These are phyloP conservation scores for Arthrobotrys musiformis DNA, from an alignment of 2,329 filamentous ascomycete genomes.

Conservation along the genomic window DNA sequence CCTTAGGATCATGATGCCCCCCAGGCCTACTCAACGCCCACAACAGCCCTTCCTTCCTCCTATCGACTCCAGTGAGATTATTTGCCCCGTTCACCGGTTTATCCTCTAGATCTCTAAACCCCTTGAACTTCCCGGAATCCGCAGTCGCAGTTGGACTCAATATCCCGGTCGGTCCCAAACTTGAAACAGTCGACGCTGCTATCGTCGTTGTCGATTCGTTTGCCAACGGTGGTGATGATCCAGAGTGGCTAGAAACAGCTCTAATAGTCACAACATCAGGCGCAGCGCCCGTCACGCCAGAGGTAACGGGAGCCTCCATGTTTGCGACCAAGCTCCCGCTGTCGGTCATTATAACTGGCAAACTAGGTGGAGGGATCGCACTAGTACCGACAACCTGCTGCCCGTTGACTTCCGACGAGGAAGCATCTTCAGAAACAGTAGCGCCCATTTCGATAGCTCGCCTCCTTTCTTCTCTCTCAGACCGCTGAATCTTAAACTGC, in stretches of 20 bases:
- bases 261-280: constrained; percentile 68
- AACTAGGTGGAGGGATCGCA: constrained; percentile 53
- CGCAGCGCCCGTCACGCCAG: constrained; percentile 63
- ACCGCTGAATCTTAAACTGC: constrained; percentile 92
- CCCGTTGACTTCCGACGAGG: not conserved
- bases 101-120: constrained; percentile 91
- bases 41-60: constrained; percentile 90
- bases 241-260: constrained; percentile 53
- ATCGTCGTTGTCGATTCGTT: constrained; percentile 56
- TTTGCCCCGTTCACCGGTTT: constrained; percentile 71
- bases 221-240: constrained; percentile 41
- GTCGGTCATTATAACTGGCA: constrained; percentile 55
- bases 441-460: constrained; percentile 89
- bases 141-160: constrained; percentile 60
- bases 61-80: constrained; percentile 70
- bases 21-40: constrained; percentile 95
- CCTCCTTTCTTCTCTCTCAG: constrained; percentile 95
- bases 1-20: constrained; percentile 93
- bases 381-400: constrained; percentile 67
- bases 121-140: constrained; percentile 76
- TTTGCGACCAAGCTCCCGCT: constrained; percentile 12
- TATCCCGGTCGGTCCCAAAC: constrained; percentile 62
- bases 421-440: constrained; percentile 75
- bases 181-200: constrained; percentile 54
- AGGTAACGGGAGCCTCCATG: constrained; percentile 21